Evolutionary conservation across 192 early-diverging fungal species (phyloP), one percentile per base, ranked within the genome.

Genomic region (Backusella parvicylindrica): DNA sequence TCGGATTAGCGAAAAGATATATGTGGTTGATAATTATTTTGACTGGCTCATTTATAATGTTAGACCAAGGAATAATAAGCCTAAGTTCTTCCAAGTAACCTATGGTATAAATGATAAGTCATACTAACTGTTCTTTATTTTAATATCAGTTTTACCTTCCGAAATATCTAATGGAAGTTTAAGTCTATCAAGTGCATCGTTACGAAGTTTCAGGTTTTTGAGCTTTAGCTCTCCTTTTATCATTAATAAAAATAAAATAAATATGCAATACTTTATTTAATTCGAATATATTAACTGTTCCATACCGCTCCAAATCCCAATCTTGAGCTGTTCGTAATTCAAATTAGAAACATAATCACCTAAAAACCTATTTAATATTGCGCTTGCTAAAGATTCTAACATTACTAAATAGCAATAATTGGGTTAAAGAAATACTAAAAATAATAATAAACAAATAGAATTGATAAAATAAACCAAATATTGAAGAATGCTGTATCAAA

Each of bases 241-340:
- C 9, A 56, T 23, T 26, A 56, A 56, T 9, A 16, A 56, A 37
- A 37, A 26, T 56, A 56, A 56, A 26, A 0, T 23, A 26, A 56
- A 56, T 56, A 56, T 8, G 7, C 7, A 56, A 3, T 11, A 11
- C 6, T 56, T 2, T 7, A 41, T 41, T 32, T 6, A 31, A 9
- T 37, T 49, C 23, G 77, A 31, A n/a, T 47, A 6, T 47, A 18
- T 16, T n/a, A 18, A 5, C 5, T 47, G 35, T 2, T 23, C 47
- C 76, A 23, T 84, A 92, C 92, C 93, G 72, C 89, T 87, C 95
- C 94, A 96, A 31, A 96, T 91, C n/a, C 90, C 94, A 32, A 96
- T 87, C 73, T 89, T 93, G 68, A 96, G 87, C 83, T 96, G 95
- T 26, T 89, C 90, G 23, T 90, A 92, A 76, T 94, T 93, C 7